Percentiles rank a stretch among this genome's conserved stretches.
phyloP scores from a whole-genome alignment of 1,284 basidiomycete species.

The Chalciporus piperatoides region DNA sequence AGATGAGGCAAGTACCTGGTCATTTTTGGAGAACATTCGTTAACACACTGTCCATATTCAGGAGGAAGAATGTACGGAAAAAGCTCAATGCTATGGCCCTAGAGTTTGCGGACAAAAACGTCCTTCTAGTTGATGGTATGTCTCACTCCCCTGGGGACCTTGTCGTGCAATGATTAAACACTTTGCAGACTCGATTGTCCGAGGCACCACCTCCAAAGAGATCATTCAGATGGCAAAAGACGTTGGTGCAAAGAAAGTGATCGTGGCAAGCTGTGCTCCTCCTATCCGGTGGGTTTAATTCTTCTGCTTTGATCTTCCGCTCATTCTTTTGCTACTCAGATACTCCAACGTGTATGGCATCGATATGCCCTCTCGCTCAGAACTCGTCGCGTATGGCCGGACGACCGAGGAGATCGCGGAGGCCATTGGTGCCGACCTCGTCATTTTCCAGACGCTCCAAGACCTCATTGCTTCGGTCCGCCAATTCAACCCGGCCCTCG shows the following conservation, averaged over 20 bases:
- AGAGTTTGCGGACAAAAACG: conserved; percentile 91
- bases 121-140: conserved; percentile 92
- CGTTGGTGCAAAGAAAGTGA: conserved; percentile 96
- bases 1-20: conserved; percentile 58
- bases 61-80: conserved; percentile 91
- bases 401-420: conserved; percentile 74
- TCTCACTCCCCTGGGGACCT: neutral
- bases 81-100: conserved; percentile 99
- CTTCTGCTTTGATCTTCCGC: neutral
- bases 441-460: conserved; percentile 95
- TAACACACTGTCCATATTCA: conserved; percentile 31
- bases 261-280: conserved; percentile 96
- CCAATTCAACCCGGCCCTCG: conserved; percentile 80
- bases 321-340: conserved; percentile 37
- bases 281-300: conserved; percentile 69
- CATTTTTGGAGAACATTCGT: neutral
- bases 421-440: conserved; percentile 92
- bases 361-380: conserved; percentile 95
- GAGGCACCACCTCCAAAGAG: conserved; percentile 98
- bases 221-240: conserved; percentile 99
- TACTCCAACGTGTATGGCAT: conserved; percentile 98
- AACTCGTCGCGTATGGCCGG: conserved; percentile 90
- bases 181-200: conserved; percentile 87
- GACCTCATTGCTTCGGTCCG: conserved; percentile 89
- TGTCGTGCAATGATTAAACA: neutral